Conservation (phyloP, 805 yeast species). For the Wickerhamiella musiphila region DNA sequence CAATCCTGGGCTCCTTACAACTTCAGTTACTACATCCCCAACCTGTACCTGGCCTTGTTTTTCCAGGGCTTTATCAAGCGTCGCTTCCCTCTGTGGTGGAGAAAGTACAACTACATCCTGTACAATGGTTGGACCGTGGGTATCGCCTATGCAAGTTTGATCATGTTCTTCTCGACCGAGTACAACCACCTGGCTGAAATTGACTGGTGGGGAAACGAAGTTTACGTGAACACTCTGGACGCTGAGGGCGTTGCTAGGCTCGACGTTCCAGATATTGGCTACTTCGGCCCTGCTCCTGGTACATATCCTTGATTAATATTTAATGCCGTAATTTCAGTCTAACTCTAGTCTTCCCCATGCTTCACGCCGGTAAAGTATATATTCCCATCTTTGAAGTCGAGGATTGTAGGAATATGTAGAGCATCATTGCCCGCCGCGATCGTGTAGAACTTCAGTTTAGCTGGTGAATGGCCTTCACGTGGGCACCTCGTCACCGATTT, state of each 20-base stretch:
- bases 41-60: constrained; percentile 7
- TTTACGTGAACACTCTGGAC: constrained; percentile 12
- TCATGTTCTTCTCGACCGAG: constrained; percentile 36
- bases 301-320: too few species aligned
- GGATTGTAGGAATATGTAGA: too few species aligned
- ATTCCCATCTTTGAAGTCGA: too few species aligned
- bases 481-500: too few species aligned
- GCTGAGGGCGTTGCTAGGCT: constrained; percentile 5
- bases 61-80: constrained; percentile 22
- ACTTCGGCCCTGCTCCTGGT: constrained; percentile 19
- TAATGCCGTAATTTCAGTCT: too few species aligned
- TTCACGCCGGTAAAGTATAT: too few species aligned
- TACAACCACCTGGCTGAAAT: constrained; percentile 26
- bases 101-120: constrained; percentile 31
- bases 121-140: constrained; percentile 42
- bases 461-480: too few species aligned
- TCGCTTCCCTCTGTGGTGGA: constrained; percentile 37
- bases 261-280: constrained; percentile 14
- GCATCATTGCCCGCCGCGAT: too few species aligned
- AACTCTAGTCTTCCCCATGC: too few species aligned
- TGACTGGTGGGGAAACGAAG: constrained; percentile 48
- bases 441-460: too few species aligned
- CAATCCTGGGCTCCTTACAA: constrained; percentile 13
- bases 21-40: constrained; percentile 7
- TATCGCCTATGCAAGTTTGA: constrained; percentile 37